phyloP scores from a whole-genome alignment of 192 early-diverging fungal genomes.

The Thamnidium elegans region DNA sequence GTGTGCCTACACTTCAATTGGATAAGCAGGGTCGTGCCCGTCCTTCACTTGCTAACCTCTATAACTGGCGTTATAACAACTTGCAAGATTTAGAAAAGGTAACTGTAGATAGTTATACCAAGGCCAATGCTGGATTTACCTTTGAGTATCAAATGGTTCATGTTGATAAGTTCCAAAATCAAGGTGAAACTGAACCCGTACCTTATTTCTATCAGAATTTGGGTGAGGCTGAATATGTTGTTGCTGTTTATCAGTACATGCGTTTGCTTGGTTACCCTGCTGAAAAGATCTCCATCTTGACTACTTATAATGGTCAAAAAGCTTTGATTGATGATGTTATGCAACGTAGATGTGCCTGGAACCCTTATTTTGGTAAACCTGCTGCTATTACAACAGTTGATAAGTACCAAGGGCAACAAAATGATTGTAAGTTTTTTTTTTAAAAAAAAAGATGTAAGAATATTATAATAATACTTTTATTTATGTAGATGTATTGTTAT shows the following conservation, averaged over 20 bases:
- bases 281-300: conserved; percentile 87
- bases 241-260: conserved; percentile 97
- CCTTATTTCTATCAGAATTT: conserved; percentile 93
- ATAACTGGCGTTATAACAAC: conserved; percentile 77
- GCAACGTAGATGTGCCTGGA: conserved; percentile 79
- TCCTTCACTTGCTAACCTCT: conserved; percentile 76
- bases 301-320: conserved; percentile 97
- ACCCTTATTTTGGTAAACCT: conserved; percentile 81
- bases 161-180: conserved; percentile 69
- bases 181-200: conserved; percentile 85
- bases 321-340: conserved; percentile 91
- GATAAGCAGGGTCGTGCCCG: conserved; percentile 88
- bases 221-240: conserved; percentile 96
- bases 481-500: conserved; percentile 74
- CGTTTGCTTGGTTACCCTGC: conserved; percentile 88
- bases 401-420: conserved; percentile 94
- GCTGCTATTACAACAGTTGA: conserved; percentile 88
- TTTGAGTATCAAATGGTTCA: conserved; percentile 90
- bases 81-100: conserved; percentile 67
- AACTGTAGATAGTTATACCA: conserved; percentile 49
- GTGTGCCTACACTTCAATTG: conserved; percentile 88
- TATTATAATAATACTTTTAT: conserved; percentile 1
- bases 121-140: conserved; percentile 82
- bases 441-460: background rate
- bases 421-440: conserved; percentile 65